These are phyloP conservation scores for Nemania diffusa DNA, from an alignment of 2,329 filamentous ascomycete species.

Conservation along the genomic window DNA sequence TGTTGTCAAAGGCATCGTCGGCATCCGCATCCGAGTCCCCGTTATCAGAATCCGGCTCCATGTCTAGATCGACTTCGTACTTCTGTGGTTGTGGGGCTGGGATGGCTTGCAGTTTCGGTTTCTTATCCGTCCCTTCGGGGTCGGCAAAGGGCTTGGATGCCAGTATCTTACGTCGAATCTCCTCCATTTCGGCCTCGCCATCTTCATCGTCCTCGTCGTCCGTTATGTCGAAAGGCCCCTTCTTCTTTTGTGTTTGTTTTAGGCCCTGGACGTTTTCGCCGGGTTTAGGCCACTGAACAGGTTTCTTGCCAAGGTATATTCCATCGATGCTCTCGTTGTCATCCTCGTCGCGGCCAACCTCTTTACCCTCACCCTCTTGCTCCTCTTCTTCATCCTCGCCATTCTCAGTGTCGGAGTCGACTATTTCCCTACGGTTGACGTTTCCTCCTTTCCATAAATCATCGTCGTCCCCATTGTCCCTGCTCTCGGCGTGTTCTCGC, in stretches of 20 bases:
- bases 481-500: conserved; percentile 84
- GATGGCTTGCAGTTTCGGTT: conserved; percentile 73
- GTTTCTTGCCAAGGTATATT: conserved; percentile 69
- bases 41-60: conserved; percentile 78
- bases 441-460: conserved; percentile 95
- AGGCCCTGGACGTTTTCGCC: conserved; percentile 49
- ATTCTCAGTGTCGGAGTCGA: conserved; percentile 58
- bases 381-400: conserved; percentile 58
- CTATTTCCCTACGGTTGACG: conserved; percentile 72
- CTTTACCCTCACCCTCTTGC: conserved; percentile 53
- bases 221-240: conserved; percentile 79
- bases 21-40: conserved; percentile 62
- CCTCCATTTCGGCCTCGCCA: conserved; percentile 83
- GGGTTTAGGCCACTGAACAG: conserved; percentile 49
- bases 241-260: conserved; percentile 59
- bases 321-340: conserved; percentile 62
- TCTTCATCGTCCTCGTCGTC: conserved; percentile 80
- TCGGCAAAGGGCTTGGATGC: conserved; percentile 89
- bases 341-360: conserved; percentile 57
- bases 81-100: conserved; percentile 62
- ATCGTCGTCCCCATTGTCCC: conserved; percentile 71
- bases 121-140: conserved; percentile 54
- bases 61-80: conserved; percentile 70
- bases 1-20: conserved; percentile 88
- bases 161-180: conserved; percentile 88